Percentiles rank a stretch among this genome's conserved stretches.
Evolutionary conservation across 2,329 filamentous ascomycete genomes (phyloP).

Genomic region (Fusarium xylarioides): DNA sequence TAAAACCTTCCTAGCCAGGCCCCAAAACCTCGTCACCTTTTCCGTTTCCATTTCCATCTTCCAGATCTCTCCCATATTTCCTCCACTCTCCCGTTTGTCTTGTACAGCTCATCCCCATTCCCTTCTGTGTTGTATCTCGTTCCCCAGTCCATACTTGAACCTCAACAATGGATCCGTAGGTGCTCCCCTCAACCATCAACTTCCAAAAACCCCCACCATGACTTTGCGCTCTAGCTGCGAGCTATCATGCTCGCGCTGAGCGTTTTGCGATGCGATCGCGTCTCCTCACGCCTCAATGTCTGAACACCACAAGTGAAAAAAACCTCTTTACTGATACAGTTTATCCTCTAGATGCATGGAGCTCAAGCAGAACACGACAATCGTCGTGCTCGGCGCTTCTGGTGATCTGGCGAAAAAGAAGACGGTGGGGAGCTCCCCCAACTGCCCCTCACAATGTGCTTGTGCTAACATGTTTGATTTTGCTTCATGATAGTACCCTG

Average conservation of each 20-base stretch:
- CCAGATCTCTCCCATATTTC: conserved; percentile 23
- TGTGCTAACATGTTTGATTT: conserved; percentile 36
- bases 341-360: conserved; percentile 69
- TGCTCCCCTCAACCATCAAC: conserved; percentile 26
- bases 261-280: conserved; percentile 26
- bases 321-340: conserved; percentile 19
- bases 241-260: conserved; percentile 33
- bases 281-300: neutral
- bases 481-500: conserved; percentile 76
- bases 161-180: conserved; percentile 42
- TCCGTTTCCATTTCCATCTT: conserved; percentile 17
- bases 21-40: conserved; percentile 38
- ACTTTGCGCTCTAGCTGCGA: conserved; percentile 13
- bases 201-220: conserved; percentile 40
- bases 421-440: conserved; percentile 70
- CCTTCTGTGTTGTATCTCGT: conserved; percentile 7
- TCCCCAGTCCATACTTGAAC: conserved; percentile 21
- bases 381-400: conserved; percentile 95
- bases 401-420: conserved; percentile 99
- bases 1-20: conserved; percentile 41
- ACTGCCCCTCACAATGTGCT: conserved; percentile 21
- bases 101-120: neutral
- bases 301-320: conserved; percentile 3
- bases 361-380: conserved; percentile 98
- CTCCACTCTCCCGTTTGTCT: conserved; percentile 19